Evolutionary conservation across 371 early-diverging fungal species (phyloP), one percentile per base, ranked within the genome.

Genomic region (Parasitella parasitica): DNA sequence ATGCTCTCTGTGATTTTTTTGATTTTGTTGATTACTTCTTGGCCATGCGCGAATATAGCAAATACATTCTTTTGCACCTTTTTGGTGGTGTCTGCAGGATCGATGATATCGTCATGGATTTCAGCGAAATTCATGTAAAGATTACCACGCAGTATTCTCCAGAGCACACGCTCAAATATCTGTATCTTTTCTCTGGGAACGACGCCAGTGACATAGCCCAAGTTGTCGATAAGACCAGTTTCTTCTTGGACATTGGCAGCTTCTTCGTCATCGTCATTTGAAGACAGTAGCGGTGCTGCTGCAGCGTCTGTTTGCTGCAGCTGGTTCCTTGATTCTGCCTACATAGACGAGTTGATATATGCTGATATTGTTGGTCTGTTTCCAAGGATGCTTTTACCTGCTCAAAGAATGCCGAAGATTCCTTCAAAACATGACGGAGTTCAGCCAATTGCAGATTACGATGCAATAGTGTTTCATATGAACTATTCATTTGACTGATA

Each of bases 131-230:
- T 96, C 86, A 98, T 91, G 82, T 87, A 96, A 61, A 98, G 76
- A 77, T 98, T 97, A 36, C 99, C 99, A 58, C 99, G 93, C 59
- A 97, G 86, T 12, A 94, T 90, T 41, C 97, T 89, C 94, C 97
- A 97, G 39, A 98, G 87, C 53, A 98, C 91, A 60, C 97, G 90
- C 77, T 98, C 97, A 70, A 98, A 96, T 11, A 91, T 93, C 28
- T 84, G 85, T 77, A 97, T 90, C 54, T 89, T 87, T 30, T 69
- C 66, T 61, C 96, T 89, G 1, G 91, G 73, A 60, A 98, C 94
- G 28, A 95, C 96, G 50, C 98, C 98, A 9, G 97, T 90, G 35
- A 98, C 92, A 64, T 88, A 86, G n/a, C 87, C 83, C 59, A 84
- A 69, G 20, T 57, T 32, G 22, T 57, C 34, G 6, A 91, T 70